phyloP scores from a whole-genome alignment of 2,329 filamentous ascomycete species.

The Nakataea oryzae region DNA sequence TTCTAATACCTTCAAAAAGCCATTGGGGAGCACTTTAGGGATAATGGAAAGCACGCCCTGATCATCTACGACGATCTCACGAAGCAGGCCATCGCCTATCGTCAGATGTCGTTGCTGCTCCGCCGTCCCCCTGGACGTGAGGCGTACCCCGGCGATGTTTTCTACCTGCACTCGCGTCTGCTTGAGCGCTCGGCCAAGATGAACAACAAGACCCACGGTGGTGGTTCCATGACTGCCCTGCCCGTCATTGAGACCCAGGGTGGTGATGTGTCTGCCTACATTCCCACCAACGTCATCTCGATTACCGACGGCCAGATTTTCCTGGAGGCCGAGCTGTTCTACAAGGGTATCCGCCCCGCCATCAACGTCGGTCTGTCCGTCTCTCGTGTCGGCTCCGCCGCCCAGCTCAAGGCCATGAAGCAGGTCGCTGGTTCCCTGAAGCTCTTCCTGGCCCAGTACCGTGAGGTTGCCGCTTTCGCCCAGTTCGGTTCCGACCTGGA shows the following conservation, averaged over 20 bases:
- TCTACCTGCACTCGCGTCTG: slow-evolving; percentile 98
- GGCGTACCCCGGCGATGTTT: slow-evolving; percentile 98
- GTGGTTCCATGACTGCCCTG: slow-evolving; percentile 93
- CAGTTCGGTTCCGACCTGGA: slow-evolving; percentile 99
- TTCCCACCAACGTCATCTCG: slow-evolving; percentile 99
- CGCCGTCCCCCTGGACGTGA: slow-evolving; percentile 98
- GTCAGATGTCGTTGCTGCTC: slow-evolving; percentile 97
- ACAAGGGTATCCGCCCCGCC: slow-evolving; percentile 99
- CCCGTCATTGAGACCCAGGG: slow-evolving; percentile 99
- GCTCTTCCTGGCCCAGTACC: slow-evolving; percentile 99
- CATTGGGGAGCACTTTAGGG: slow-evolving; percentile 58
- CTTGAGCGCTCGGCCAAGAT: slow-evolving; percentile 99
- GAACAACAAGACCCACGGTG: slow-evolving; percentile 77
- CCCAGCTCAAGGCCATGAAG: slow-evolving; percentile 99
- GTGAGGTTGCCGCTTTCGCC: slow-evolving; percentile 98
- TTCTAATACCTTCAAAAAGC: not conserved
- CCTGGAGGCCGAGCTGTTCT: slow-evolving; percentile 98
- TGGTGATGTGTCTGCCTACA: slow-evolving; percentile 99
- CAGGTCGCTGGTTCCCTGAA: slow-evolving; percentile 99
- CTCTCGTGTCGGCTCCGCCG: slow-evolving; percentile 98
- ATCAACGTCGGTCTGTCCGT: slow-evolving; percentile 99
- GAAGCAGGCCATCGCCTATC: slow-evolving; percentile 96
- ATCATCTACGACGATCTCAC: slow-evolving; percentile 92
- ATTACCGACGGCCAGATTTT: slow-evolving; percentile 99
- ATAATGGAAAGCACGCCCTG: slow-evolving; percentile 79